Evolutionary conservation across 75 land plant species (phyloP).

Genomic region (Pseudotsuga menziesii): DNA sequence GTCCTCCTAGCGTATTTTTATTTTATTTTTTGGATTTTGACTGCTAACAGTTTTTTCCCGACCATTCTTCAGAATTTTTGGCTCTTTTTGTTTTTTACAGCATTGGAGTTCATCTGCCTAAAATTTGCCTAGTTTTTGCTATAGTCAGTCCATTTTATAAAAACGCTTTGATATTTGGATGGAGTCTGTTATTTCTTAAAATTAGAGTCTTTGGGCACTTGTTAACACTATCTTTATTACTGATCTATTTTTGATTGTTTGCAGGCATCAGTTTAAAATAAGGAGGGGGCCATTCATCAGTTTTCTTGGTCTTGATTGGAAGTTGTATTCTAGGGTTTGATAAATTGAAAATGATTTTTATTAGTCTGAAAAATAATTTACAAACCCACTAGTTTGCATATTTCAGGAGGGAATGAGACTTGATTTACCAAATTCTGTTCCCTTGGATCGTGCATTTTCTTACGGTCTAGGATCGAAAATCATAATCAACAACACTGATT

Average conservation of each 20-base stretch:
- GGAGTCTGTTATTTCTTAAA: too few relatives aligned
- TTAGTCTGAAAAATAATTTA: not conserved
- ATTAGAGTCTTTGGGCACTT: too few relatives aligned
- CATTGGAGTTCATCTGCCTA: too few relatives aligned
- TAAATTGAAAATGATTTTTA: not conserved
- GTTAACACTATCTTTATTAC: too few relatives aligned
- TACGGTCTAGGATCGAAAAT: not conserved
- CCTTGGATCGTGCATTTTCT: not conserved
- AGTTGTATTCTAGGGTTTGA: not conserved
- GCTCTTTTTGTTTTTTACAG: too few relatives aligned
- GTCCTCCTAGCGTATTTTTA: too few relatives aligned
- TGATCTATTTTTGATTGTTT: not conserved
- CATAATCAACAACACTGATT: not conserved
- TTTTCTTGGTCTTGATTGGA: not conserved
- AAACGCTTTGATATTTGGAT: too few relatives aligned
- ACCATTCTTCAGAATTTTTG: too few relatives aligned
- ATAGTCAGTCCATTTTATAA: too few relatives aligned
- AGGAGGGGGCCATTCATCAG: not conserved
- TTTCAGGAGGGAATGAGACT: slow-evolving; percentile 3
- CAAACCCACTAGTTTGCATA: not conserved
- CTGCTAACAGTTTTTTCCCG: too few relatives aligned
- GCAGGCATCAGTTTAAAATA: not conserved
- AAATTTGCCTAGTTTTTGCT: too few relatives aligned
- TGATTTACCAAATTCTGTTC: not conserved
- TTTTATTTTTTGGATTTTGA: too few relatives aligned